Base-by-base conservation (phyloP, 164 flowering plant genomes). In the Umbilicus rupestris region DNA sequence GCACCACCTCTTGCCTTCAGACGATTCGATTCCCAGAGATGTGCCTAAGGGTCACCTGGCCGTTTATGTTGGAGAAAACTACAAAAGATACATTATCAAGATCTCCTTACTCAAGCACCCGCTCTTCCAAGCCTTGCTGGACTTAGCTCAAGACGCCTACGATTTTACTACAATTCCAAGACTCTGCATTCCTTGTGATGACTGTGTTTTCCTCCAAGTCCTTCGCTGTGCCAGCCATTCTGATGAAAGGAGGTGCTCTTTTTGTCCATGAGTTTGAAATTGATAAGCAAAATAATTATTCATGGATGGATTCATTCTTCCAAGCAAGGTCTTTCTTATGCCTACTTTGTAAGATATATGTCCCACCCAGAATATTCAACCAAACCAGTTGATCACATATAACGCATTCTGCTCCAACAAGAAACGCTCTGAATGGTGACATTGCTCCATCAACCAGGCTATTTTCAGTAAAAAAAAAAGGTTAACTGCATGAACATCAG, bases 131-230 rank as follows among this genome's bases (percentile, higher is more conserved):
- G 65, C 65, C 9, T 41, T 63, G 45, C 15, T 63, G 65, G 46
- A 63, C 45, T 15, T 37, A 63, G 65, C 65, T 8, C 65, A 63
- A 63, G 65, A 63, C 5, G 65, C 35, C 0, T 63, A 63, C 15
- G 65, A 63, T 15, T 63, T 63, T 31, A 17, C 65, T 11, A 19
- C 65, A 3, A 28, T 29, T 8, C 17, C 65, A 3, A 63, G 24
- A 41, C 65, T 63, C 46, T 63, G 65, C 65, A 63, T 63, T 41
- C 65, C 65, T 10, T 63, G 65, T 39, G 65, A 63, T 19, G 65
- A 63, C 26, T 35, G 39, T 41, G 45, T 63, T 37, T 63, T 63
- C 5, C 29, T 63, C 24, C 26, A 63, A 20, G 45, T 63, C 26
- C 45, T 63, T 41, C 44, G 65, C 65, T 63, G 65, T 19, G 65